Base-by-base conservation (phyloP, 176 grass and related monocot genomes). In the Oryza longistaminata region DNA sequence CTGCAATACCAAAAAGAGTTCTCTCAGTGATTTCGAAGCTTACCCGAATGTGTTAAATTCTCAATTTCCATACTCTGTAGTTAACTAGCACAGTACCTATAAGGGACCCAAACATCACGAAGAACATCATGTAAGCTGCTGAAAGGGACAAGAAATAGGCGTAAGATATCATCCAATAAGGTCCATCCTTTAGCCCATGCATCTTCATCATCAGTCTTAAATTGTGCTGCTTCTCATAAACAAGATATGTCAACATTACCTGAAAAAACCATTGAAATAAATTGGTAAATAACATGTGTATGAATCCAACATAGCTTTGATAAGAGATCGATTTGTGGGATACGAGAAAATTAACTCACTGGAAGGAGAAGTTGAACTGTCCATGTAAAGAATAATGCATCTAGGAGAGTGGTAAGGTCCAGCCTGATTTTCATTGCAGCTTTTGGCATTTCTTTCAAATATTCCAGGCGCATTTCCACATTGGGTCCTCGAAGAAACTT, bases 141-240 rank as follows among this genome's bases (percentile, higher is more conserved):
- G 87, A 94, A 64, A 94, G 81, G n/a, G 76, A 24, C 17, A 94
- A 71, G 49, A 90, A 92, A 67, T 90, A 94, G n/a, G 65, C 53
- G 45, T 94, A 92, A 39, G 87, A 79, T 66, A 94, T 88, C 34
- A 90, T 27, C 84, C 89, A 94, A 68, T 94, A 92, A 11, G 87
- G 87, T 39, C 72, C 84, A 69, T 92, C 82, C 62, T 70, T 80
- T 55, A 94, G 81, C 14, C 90, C 90, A 83, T 92, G 92, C 89
- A 94, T 92, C 65, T 92, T 92, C 92, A 94, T 94, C 90, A 94
- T 94, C 7, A 92, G 79, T 87, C 84, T 90, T 79, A 92, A 61
- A 22, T 89, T 92, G 22, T 90, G 84, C 66, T 94, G 84, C 85
- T 92, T 94, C 84, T 94, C 92, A 43, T 90, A 85, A 60, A 94